Evolutionary conservation across 148 eudicot species (phyloP).

Genomic region (Vaccinium myrtillus): DNA sequence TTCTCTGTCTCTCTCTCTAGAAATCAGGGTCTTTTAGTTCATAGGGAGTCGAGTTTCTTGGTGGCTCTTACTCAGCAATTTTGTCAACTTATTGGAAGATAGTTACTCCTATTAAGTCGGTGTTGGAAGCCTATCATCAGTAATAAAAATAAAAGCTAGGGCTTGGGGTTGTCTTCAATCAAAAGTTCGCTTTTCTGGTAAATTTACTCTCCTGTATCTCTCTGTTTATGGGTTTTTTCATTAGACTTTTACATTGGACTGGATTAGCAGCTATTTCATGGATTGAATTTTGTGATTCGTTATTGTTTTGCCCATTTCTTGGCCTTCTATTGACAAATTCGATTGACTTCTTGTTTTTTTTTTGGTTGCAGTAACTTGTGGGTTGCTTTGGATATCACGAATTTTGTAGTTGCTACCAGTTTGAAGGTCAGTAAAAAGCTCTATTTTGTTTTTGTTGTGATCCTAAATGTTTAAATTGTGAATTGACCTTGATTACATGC

Average conservation of each 20-base stretch:
- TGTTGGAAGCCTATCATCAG: slow-evolving; percentile 2
- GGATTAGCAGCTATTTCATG: neutral
- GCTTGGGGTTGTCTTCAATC: neutral
- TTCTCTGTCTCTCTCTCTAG: neutral
- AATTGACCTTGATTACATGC: neutral
- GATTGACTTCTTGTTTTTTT: neutral
- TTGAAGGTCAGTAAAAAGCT: neutral
- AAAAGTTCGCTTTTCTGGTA: neutral
- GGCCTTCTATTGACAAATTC: neutral
- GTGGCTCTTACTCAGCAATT: neutral
- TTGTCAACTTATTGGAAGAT: neutral
- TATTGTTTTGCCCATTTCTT: neutral
- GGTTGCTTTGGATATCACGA: slow-evolving; percentile 8
- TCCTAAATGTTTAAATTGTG: neutral
- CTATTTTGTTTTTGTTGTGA: neutral
- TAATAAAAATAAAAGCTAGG: neutral
- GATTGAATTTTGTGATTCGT: neutral
- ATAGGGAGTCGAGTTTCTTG: slow-evolving; percentile 5
- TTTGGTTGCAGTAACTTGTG: slow-evolving; percentile 2
- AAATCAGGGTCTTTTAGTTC: neutral
- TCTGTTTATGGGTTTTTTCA: neutral
- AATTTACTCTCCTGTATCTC: neutral
- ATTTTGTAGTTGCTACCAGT: neutral
- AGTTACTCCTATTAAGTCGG: neutral
- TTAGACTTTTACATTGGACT: no score